Base-by-base conservation (phyloP, 768 basidiomycete species). In the Jaapia argillacea region DNA sequence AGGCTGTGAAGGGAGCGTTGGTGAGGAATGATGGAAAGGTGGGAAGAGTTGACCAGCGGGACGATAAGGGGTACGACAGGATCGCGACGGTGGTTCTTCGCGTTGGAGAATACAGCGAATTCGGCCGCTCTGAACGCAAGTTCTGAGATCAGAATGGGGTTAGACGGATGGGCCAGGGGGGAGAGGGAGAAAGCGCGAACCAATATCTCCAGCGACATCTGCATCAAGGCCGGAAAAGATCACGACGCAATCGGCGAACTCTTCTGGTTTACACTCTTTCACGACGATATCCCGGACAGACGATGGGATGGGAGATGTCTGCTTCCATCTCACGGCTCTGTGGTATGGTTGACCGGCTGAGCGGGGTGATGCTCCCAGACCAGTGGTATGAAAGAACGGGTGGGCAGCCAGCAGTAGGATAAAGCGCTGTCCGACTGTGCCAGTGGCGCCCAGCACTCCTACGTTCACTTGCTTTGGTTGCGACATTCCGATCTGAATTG, bases 221-320 rank as follows among this genome's bases (percentile, higher is more conserved):
- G 85, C 80, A 63, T 98, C 96, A 46, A 99, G 66, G n/a, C 96
- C 96, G 0, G 89, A 93, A 63, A 99, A 99, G 35, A 98, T 75
- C 48, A 98, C 70, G 6, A 74, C 73, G 58, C 93, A 97, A 6
- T 85, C 85, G 28, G 60, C 56, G 56, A 97, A 97, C 40, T 80
- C 68, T 47, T 80, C 73, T 3, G 90, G 78, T 40, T 68, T 68
- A 68, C 96, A 99, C 48, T 84, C 79, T 46, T 71, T 63, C 4
- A 98, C 83, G 45, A 81, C 54, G 56, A 90, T 65, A 26, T 74
- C 72, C 37, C 71, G 65, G 22, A 85, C 84, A 12, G 49, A 49
- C 20, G 64, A 43, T 1, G 94, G 94, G 48, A 97, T 84, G 1
- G 79, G 80, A 0, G 72, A 71, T 0, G 74, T 59, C 60, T 96